A percentile compares a stretch with the other conserved stretches of the same genome.
Conservation (phyloP, 768 basidiomycete species). For the Lentinus tigrinus region DNA sequence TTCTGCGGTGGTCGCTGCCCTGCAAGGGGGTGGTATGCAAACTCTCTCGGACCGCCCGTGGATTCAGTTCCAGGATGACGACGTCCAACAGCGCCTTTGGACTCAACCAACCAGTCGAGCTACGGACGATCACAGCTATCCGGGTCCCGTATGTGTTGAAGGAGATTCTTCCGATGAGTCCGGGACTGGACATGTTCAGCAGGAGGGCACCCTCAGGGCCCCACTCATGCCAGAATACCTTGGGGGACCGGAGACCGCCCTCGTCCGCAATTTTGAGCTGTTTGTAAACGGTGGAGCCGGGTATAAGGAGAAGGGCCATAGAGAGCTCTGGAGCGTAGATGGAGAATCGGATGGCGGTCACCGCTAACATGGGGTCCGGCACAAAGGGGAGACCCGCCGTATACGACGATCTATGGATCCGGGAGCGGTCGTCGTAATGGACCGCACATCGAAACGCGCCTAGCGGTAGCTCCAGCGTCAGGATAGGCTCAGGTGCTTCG, state of each 20-base stretch:
- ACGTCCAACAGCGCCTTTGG: background rate
- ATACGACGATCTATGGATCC: background rate
- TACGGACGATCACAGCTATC: background rate
- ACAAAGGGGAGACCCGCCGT: background rate
- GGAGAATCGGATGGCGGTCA: background rate
- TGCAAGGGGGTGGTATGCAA: background rate
- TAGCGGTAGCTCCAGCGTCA: background rate
- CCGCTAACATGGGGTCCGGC: background rate
- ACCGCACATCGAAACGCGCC: background rate
- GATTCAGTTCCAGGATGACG: background rate
- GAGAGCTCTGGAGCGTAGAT: background rate
- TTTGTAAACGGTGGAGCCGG: background rate
- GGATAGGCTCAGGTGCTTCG: background rate
- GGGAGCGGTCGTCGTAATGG: background rate
- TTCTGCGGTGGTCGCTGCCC: too few relatives aligned
- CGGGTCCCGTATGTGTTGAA: background rate
- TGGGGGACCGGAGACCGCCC: background rate
- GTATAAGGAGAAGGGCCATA: background rate
- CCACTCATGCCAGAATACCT: constrained; percentile 2
- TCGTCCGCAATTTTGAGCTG: background rate
- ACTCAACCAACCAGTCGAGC: background rate
- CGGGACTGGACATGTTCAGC: background rate
- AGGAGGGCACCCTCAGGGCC: background rate
- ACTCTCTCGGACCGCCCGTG: background rate
- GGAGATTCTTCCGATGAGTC: background rate